Evolutionary conservation across 2,329 filamentous ascomycete genomes (phyloP), one percentile per base, ranked within the genome.

Genomic region (Anisogramma anomala): DNA sequence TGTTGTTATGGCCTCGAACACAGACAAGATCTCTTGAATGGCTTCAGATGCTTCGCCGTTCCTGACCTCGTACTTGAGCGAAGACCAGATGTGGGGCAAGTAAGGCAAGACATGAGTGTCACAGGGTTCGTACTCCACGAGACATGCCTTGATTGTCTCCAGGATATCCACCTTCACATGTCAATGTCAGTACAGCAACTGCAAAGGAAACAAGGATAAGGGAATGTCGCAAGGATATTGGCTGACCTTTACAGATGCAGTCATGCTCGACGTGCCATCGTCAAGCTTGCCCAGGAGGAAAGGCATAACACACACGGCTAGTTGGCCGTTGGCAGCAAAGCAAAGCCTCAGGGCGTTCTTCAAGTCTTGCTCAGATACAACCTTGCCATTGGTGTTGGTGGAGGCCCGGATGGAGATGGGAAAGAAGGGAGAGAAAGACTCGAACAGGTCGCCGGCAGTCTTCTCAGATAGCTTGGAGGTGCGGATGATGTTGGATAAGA

Each of bases 1-100:
- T 59, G 65, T 8, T 64, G 70, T 61, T 3, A 76, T 60, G 8
- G 68, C 61, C 25, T 67, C 65, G 39, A 78, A 64, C 3, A 73
- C 69, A 33, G 69, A 67, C 13, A 77, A 57, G 1, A 73, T 76
- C 3, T 67, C 67, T 52, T 73, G 68, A 11, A 77, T 71, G 1
- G 67, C 67, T 46, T 77, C 74, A 45, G 71, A 66, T 7, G 73
- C 64, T 45, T 78, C 74, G 10, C 74, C 74, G 40, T 77, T 76
- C 25, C 74, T 69, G 10, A 77, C 74, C 48, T 78, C 74, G 46
- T 75, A 77, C 52, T 77, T 78, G 34, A 78, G 66, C n/a, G 72
- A 72, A 22, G 63, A 62, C 74, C 74, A 78, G 34, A 76, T 66
- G 33, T 68, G 64, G 36, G 67, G 61, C 14, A 64, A 58, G 36